Percentiles rank a stretch among this genome's conserved stretches.
These are phyloP conservation scores for Cordyceps farinosa DNA, from an alignment of 2,329 filamentous ascomycete genomes.

Conservation along the genomic window DNA sequence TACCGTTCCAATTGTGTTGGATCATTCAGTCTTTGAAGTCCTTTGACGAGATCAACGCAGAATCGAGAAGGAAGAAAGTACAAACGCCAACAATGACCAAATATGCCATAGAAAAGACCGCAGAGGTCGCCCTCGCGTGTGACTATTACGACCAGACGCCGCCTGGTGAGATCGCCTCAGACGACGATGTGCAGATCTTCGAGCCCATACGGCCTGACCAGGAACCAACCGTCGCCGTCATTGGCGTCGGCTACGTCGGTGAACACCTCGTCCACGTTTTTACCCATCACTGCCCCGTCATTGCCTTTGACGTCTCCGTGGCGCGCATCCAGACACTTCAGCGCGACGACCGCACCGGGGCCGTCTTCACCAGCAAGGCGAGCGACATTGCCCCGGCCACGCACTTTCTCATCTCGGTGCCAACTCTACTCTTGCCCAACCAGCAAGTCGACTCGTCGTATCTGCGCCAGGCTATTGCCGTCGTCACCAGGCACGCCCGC, in stretches of 20 bases:
- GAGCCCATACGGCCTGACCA: slow-evolving; percentile 21
- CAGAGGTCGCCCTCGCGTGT: background rate
- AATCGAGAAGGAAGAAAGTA: background rate
- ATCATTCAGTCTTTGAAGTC: background rate
- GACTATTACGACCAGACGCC: slow-evolving; percentile 35
- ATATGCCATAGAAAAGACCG: background rate
- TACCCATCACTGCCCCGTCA: slow-evolving; percentile 36
- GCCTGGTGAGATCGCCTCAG: slow-evolving; percentile 28
- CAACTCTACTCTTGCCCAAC: slow-evolving; percentile 46
- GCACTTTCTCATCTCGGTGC: slow-evolving; percentile 53
- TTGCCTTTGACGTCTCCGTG: slow-evolving; percentile 48
- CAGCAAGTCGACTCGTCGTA: slow-evolving; percentile 47
- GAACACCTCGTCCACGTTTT: slow-evolving; percentile 46
- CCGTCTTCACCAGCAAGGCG: slow-evolving; percentile 38
- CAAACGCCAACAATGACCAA: background rate
- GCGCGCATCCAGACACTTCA: slow-evolving; percentile 35
- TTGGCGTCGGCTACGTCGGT: slow-evolving; percentile 53
- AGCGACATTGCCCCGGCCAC: slow-evolving; percentile 40
- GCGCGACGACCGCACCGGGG: slow-evolving; percentile 26
- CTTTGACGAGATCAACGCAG: background rate
- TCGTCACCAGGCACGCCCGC: slow-evolving; percentile 39
- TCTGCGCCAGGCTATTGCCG: slow-evolving; percentile 41
- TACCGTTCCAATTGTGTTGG: background rate
- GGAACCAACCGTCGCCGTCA: slow-evolving; percentile 42
- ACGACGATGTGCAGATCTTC: slow-evolving; percentile 18